Conservation (phyloP, 2,329 filamentous ascomycete genomes). For the Curvularia hawaiiensis region DNA sequence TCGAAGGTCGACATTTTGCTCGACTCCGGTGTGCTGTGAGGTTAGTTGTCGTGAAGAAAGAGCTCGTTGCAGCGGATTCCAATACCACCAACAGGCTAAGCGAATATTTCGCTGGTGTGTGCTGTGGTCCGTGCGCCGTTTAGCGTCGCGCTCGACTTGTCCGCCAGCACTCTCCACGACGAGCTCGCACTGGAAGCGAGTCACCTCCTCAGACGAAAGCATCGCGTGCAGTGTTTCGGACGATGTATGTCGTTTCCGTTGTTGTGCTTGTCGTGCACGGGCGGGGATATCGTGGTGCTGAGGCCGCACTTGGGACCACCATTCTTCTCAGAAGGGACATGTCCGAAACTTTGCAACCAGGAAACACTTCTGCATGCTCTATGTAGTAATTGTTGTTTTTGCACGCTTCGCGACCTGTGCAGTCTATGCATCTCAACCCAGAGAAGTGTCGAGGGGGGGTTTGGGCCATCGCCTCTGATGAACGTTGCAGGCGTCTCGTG, state of each 20-base stretch:
- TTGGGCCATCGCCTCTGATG: background rate
- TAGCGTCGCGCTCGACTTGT: constrained; percentile 11
- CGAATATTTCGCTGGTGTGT: constrained; percentile 13
- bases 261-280: background rate
- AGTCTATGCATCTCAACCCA: background rate
- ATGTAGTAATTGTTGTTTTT: too few relatives aligned
- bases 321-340: background rate
- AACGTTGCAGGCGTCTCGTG: background rate
- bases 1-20: constrained; percentile 69
- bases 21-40: constrained; percentile 40
- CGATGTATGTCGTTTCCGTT: background rate
- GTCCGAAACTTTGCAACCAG: background rate
- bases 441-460: background rate
- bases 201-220: background rate
- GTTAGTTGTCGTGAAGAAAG: constrained; percentile 35
- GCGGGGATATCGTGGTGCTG: background rate
- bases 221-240: background rate
- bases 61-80: constrained; percentile 21
- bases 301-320: background rate
- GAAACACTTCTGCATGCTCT: too few relatives aligned
- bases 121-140: constrained; percentile 11
- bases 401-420: background rate
- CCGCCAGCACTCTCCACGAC: background rate
- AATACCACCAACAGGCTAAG: constrained; percentile 12
- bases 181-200: background rate